phyloP scores from a whole-genome alignment of 305 asterid species.

The Withania somnifera region DNA sequence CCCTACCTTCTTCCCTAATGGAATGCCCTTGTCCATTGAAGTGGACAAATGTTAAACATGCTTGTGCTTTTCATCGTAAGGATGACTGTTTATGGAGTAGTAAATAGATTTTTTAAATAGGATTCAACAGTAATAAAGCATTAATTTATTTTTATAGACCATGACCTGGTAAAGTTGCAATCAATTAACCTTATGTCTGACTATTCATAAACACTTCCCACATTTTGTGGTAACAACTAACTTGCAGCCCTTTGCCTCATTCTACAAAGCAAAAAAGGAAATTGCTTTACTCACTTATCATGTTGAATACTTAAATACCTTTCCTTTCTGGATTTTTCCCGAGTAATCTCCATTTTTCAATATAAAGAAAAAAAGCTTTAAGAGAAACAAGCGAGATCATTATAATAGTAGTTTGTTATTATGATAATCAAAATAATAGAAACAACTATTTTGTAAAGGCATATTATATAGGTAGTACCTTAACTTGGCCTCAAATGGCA shows the following conservation, averaged over 20 bases:
- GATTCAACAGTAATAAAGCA: background rate
- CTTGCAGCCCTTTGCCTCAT: background rate
- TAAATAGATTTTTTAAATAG: background rate
- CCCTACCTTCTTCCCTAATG: background rate
- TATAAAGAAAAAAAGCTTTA: background rate
- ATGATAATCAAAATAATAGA: background rate
- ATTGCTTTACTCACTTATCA: background rate
- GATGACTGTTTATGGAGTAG: background rate
- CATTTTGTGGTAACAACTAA: background rate
- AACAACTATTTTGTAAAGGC: background rate
- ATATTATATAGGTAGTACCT: background rate
- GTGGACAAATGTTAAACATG: background rate
- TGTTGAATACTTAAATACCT: background rate
- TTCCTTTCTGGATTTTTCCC: background rate
- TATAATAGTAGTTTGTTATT: background rate
- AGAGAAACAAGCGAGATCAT: background rate
- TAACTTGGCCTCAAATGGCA: background rate
- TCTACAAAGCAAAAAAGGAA: background rate
- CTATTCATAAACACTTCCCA: background rate
- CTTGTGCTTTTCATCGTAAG: background rate
- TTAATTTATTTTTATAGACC: background rate
- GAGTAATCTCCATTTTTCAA: background rate
- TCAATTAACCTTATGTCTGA: background rate
- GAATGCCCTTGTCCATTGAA: background rate
- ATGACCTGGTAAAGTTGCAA: background rate